Base-by-base conservation (phyloP, 202 grass and related monocot genomes). In the Alloteropsis angusta region DNA sequence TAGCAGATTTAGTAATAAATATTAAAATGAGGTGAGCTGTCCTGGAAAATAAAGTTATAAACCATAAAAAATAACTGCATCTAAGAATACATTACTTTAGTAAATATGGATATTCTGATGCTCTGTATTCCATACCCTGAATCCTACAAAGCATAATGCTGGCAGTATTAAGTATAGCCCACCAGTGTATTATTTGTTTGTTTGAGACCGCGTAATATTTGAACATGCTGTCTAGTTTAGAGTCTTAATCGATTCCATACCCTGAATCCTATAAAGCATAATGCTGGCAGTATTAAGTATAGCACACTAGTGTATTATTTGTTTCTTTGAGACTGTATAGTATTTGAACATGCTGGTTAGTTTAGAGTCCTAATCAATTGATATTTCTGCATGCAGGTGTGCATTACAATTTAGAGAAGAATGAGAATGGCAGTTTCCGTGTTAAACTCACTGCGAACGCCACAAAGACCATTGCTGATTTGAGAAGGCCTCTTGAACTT, bases 391-490 rank as follows among this genome's bases (percentile, higher is more conserved):
- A 44, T 81, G 76, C 73, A 98, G 95, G 92, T n/a, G 89, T 95
- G 12, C 84, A 84, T 12, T 98, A 91, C 85, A 93, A 82, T 83
- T 68, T 90, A 30, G 92, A 93, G 68, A 87, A 85, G 83, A 95
- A 75, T n/a, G 92, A 92, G 18, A 87, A 85, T 38, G 89, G 88
- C 37, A 80, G 49, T 72, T 88, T 76, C 71, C 75, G 90, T 21
- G 46, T 95, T 69, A 92, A 85, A 42, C 76, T 99, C 46, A 84
- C 84, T 32, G 92, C 90, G 68, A 93, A 93, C 60, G 92, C 85
- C 60, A 93, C 96, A 41, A 99, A 95, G 93, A 94, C 81, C 41
- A 93, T 99, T 74, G 87, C 92, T 83, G 96, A 99, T 87, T 64
- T 99, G 76, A 82, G 96, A 77, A 85, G 87, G 45, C 84, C 88